A percentile compares a stretch with the other conserved stretches of the same genome.
phyloP scores from a whole-genome alignment of 805 yeast species.

The Nakazawaea siamensis region DNA sequence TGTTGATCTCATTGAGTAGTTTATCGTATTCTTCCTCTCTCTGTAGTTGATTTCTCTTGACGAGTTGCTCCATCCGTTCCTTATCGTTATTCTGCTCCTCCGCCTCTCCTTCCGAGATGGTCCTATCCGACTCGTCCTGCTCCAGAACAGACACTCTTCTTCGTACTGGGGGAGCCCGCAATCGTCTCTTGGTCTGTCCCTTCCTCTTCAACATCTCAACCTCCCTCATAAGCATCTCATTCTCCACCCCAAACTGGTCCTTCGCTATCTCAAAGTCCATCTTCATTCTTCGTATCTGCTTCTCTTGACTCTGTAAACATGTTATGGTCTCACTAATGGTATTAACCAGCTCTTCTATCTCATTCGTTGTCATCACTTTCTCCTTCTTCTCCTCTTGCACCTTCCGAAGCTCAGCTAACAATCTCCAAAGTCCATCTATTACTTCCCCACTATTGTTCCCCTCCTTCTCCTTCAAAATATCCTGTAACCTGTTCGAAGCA shows the following conservation, averaged over 20 bases:
- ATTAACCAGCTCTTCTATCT: too few relatives aligned
- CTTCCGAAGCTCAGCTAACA: too few relatives aligned
- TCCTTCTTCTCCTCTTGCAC: too few relatives aligned
- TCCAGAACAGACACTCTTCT: not conserved
- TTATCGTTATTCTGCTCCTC: too few relatives aligned
- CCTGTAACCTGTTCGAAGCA: slow-evolving; percentile 6
- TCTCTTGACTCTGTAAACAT: slow-evolving; percentile 4
- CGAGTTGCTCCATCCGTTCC: too few relatives aligned
- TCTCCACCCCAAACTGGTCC: slow-evolving; percentile 8
- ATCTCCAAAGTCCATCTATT: too few relatives aligned
- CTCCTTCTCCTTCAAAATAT: slow-evolving; percentile 1
- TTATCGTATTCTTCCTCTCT: slow-evolving; percentile 7
- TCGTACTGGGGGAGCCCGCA: slow-evolving; percentile 1
- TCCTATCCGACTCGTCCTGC: slow-evolving; percentile 3
- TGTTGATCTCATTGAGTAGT: slow-evolving; percentile 5
- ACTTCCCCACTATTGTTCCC: too few relatives aligned
- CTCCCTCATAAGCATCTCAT: slow-evolving; percentile 5
- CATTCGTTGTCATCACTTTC: too few relatives aligned
- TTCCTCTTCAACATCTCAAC: slow-evolving; percentile 2
- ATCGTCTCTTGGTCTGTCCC: not conserved
- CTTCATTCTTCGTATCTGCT: slow-evolving; percentile 4
- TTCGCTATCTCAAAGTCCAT: slow-evolving; percentile 4
- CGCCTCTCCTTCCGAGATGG: slow-evolving; percentile 9
- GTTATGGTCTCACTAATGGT: slow-evolving; percentile 5
- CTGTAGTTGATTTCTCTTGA: not conserved